phyloP scores from a whole-genome alignment of 345 rosid genomes.

The Heritiera littoralis region DNA sequence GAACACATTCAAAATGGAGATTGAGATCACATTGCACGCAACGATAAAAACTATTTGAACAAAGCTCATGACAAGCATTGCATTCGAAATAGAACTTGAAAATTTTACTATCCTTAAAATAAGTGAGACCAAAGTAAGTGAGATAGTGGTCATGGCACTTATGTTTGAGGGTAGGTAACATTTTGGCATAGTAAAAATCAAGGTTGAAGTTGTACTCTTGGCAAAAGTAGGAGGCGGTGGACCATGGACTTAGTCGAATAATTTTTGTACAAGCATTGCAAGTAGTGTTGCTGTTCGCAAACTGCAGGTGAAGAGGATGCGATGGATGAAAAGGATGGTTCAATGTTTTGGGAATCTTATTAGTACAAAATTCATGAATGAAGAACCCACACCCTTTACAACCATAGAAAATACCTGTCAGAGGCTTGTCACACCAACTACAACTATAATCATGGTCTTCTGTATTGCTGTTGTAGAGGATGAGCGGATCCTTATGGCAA shows the following conservation, averaged over 20 bases:
- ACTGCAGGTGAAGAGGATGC: not conserved
- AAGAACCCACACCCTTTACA: not conserved
- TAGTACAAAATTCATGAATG: not conserved
- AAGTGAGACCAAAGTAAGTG: not conserved
- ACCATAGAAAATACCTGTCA: not conserved
- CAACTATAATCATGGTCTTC: not conserved
- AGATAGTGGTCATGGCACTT: not conserved
- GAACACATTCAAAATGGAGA: no score
- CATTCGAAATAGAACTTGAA: no score
- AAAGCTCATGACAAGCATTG: no score
- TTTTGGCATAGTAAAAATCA: not conserved
- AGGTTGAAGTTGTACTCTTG: not conserved
- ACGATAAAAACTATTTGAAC: no score
- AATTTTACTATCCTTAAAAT: not conserved
- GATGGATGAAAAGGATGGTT: not conserved
- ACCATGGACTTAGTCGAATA: not conserved
- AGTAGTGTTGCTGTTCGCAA: not conserved
- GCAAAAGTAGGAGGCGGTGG: not conserved
- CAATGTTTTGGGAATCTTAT: not conserved
- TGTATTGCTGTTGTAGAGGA: not conserved
- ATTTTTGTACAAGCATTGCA: not conserved
- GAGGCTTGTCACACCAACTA: slow-evolving; percentile 4
- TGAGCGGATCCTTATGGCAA: not conserved
- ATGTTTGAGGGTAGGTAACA: not conserved
- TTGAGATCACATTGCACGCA: no score